Base-by-base conservation (phyloP, 192 early-diverging fungal species). In the Linnemannia hyalina region DNA sequence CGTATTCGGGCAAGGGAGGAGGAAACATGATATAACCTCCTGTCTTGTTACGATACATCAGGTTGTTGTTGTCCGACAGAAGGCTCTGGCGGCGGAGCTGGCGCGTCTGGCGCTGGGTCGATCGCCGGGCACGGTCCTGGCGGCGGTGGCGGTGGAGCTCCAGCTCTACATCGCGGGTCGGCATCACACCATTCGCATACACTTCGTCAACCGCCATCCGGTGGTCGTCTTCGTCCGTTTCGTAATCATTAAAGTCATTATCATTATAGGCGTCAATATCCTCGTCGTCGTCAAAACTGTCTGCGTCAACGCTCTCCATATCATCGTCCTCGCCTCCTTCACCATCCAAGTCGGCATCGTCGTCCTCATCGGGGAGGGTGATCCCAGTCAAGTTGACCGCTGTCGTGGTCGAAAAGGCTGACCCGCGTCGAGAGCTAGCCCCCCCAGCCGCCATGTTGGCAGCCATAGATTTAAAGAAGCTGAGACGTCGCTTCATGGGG, bases 341-440 rank as follows among this genome's bases (percentile, higher is more conserved):
- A 4, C 47, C 68, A 18, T 70, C 68, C 8, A 16, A 54, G 8
- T 65, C 71, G 6, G 73, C 78, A 23, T 72, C 49, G 20, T 80
- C 78, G 22, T 65, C 55, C 57, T 69, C 49, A 7, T 81, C 79
- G 3, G 71, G 75, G 32, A 60, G 65, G 29, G 81, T 86, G 71
- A 86, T 86, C 16, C 68, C 84, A 32, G 79, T 86, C 38, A 81
- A 42, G 8, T 81, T 86, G 32, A 86, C 83, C 23, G 83, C 83
- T 8, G 84, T 81, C 32, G 80, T 80, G 35, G 84, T 86, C 23
- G 84, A 86, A 54, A 86, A 86, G 6, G 76, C 79, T 2, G 84
- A 86, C 26, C 76, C 84, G 23, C 84, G 84, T 32, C 84, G 32
- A 6, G 83, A 80, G 16, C 52, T 38, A 18, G 46, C 40, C 8